Percentiles rank a stretch among this genome's conserved stretches.
Conservation (phyloP, 2,329 filamentous ascomycete genomes). For the Botrytis porri region DNA sequence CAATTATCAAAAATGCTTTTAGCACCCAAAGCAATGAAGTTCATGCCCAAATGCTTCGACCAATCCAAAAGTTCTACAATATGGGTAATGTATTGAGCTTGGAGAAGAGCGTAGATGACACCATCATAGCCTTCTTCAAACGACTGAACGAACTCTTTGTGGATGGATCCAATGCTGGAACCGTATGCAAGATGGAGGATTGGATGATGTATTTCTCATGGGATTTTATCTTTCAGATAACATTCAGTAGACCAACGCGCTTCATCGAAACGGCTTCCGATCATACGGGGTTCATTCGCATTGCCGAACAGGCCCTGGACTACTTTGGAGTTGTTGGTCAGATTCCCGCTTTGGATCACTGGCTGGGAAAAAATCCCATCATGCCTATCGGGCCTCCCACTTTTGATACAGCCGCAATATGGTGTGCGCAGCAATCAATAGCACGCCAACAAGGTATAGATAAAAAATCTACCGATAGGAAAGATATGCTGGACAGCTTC, state of each 20-base stretch:
- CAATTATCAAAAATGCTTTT: constrained; percentile 29
- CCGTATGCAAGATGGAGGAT: constrained; percentile 40
- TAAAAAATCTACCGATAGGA: constrained; percentile 46
- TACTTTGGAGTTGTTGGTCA: constrained; percentile 37
- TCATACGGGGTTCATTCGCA: constrained; percentile 37
- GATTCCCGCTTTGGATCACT: constrained; percentile 26
- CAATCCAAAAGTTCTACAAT: constrained; percentile 35
- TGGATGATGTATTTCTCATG: constrained; percentile 44
- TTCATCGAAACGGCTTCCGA: constrained; percentile 40
- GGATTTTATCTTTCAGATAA: constrained; percentile 43
- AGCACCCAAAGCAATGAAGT: constrained; percentile 25
- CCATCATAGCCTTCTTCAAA: constrained; percentile 38
- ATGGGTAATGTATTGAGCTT: constrained; percentile 24
- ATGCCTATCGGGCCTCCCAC: constrained; percentile 24
- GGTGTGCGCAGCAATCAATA: constrained; percentile 23
- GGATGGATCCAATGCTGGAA: constrained; percentile 23
- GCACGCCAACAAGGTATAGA: constrained; percentile 5
- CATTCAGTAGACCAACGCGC: constrained; percentile 42
- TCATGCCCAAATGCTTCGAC: constrained; percentile 26
- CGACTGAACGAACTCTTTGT: constrained; percentile 40
- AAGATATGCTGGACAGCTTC: no score
- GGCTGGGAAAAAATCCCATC: constrained; percentile 28
- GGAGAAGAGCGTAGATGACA: no score
- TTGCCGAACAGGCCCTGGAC: constrained; percentile 34
- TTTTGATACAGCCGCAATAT: constrained; percentile 21